Evolutionary conservation across 257 asterid species (phyloP).

Genomic region (Mitragyna speciosa): DNA sequence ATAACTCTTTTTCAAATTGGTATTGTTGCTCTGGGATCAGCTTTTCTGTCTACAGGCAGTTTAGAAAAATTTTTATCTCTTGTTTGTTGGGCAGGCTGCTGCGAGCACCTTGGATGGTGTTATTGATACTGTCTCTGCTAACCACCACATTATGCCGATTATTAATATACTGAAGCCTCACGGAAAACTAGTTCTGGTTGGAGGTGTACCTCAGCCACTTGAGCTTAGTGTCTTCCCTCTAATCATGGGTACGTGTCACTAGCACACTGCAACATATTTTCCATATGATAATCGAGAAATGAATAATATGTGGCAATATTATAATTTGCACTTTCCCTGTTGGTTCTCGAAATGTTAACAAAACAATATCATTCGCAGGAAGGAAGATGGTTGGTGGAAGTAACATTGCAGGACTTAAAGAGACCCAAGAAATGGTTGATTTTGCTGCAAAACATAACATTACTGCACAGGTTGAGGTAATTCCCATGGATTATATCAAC

Average conservation of each 20-base stretch:
- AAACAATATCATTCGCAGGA: conserved; percentile 22
- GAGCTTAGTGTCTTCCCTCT: too few species aligned
- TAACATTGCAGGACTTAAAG: conserved; percentile 46
- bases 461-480: conserved; percentile 48
- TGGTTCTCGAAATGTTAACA: too few species aligned
- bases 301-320: too few species aligned
- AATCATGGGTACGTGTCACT: too few species aligned
- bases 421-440: conserved; percentile 64
- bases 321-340: too few species aligned
- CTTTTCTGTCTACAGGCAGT: too few species aligned
- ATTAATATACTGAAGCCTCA: conserved; percentile 33
- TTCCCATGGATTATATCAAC: conserved; percentile 46
- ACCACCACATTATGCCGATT: conserved; percentile 35
- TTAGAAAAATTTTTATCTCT: neutral
- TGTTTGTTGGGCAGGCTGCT: conserved; percentile 27
- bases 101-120: conserved; percentile 44
- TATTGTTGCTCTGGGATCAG: neutral
- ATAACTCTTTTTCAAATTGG: too few species aligned
- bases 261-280: too few species aligned
- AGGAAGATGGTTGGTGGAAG: conserved; percentile 49
- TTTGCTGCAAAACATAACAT: conserved; percentile 54
- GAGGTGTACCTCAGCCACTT: too few species aligned
- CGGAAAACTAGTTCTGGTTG: too few species aligned
- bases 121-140: conserved; percentile 41
- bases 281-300: too few species aligned